Percentiles rank a stretch among this genome's conserved stretches.
phyloP scores from a whole-genome alignment of 768 basidiomycete genomes.

The Leccinum variicolor region DNA sequence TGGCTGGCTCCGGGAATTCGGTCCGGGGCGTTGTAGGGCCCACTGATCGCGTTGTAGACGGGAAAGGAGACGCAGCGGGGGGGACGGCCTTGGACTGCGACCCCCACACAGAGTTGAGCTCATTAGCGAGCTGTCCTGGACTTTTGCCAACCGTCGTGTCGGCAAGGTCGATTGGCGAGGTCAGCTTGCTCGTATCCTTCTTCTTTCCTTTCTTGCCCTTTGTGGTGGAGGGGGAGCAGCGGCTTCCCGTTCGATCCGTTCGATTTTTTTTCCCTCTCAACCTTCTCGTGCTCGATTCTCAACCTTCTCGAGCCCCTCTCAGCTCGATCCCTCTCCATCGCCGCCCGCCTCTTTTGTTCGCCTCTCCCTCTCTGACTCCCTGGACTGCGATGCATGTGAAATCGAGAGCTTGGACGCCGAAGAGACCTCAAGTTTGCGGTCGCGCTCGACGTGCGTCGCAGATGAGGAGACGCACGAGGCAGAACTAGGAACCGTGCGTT shows the following conservation, averaged over 20 bases:
- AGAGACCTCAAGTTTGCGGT: constrained; percentile 24
- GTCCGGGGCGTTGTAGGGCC: constrained; percentile 17
- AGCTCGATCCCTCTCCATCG: constrained; percentile 10
- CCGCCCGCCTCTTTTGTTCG: constrained; percentile 12
- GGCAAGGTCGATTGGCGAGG: constrained; percentile 32
- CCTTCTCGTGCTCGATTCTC: constrained; percentile 8
- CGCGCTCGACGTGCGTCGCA: constrained; percentile 21
- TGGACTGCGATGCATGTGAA: constrained; percentile 26
- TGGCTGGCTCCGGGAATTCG: constrained; percentile 6
- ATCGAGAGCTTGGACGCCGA: constrained; percentile 31
- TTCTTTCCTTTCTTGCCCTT: constrained; percentile 4
- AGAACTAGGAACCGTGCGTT: constrained; percentile 24
- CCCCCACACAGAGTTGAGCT: constrained; percentile 51
- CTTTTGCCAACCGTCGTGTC: constrained; percentile 38
- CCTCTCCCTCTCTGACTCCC: constrained; percentile 25
- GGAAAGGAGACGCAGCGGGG: constrained; percentile 28
- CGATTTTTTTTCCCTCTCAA: constrained; percentile 6
- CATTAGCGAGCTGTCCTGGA: constrained; percentile 38
- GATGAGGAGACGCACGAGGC: constrained; percentile 24
- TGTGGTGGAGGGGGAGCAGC: no score
- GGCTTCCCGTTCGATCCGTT: neutral
- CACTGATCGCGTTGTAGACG: constrained; percentile 22
- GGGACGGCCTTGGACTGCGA: constrained; percentile 26
- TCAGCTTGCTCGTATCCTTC: constrained; percentile 19
- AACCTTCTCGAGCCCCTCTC: constrained; percentile 11